Evolutionary conservation across 2,329 filamentous ascomycete genomes (phyloP), one percentile per base, ranked within the genome.

Genomic region (Penicillium brasilianum): DNA sequence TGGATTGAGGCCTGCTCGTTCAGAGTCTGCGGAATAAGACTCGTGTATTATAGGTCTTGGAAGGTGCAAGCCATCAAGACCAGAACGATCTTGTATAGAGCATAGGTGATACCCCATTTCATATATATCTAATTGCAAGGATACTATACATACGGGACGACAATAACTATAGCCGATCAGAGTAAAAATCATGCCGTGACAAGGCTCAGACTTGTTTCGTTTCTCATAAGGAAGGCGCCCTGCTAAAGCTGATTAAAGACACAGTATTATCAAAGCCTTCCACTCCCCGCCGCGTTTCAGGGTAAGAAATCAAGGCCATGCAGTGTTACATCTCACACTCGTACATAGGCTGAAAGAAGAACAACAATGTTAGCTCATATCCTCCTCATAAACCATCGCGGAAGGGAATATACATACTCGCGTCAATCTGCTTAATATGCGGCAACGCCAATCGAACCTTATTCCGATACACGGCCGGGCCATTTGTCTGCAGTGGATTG

Each of bases 351-450:
- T 76, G 20, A 14, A 57, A 28, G 25, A 5, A 4, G 22, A 20
- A 36, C 2, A 37, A 25, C 20, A 14, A 34, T n/a, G 57, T 68
- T 65, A 70, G 59, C 22, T 55, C 13, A 53, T 11, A 8, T 51
- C 32, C 13, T 16, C n/a, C 20, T 11, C n/a, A 32, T 3, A 13
- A 8, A 20, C 37, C 22, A 20, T 4, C 3, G 6, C 14, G 9
- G 18, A 28, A 30, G 18, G 16, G 5, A 11, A 28, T 3, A 16
- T 28, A 53, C 18, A 37, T 46, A 91, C 93, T 87, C 83, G 95
- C 95, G 86, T 99, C 95, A 75, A 99, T 97, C 82, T 99, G 93
- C 74, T 86, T 86, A 55, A 99, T 82, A 76, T 95, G 90, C 59
- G 95, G 95, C 77, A 99, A 78, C 36, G 93, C 90, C 76, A 99